Conservation (phyloP, 768 basidiomycete species). For the Rhizopogon roseolus region DNA sequence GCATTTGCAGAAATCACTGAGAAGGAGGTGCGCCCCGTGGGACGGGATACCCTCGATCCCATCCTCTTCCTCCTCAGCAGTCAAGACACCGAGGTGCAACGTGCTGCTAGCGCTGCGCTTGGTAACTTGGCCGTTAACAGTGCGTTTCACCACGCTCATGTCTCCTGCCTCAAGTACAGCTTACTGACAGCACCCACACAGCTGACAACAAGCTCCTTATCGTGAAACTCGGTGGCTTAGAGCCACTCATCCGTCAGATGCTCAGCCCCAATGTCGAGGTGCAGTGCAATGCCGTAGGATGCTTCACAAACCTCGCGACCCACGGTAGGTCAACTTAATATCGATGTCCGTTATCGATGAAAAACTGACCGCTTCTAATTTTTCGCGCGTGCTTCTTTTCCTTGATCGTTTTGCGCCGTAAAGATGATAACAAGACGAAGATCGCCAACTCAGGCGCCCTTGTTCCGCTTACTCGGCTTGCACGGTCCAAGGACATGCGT, state of each 20-base stretch:
- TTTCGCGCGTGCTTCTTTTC: constrained; percentile 10
- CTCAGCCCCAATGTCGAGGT: constrained; percentile 98
- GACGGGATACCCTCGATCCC: constrained; percentile 95
- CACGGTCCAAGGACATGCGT: constrained; percentile 98
- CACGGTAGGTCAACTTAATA: constrained; percentile 60
- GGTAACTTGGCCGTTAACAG: constrained; percentile 98
- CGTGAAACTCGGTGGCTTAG: constrained; percentile 94
- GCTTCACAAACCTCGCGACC: constrained; percentile 97
- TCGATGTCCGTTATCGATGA: constrained; percentile 2
- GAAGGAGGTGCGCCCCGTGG: constrained; percentile 97
- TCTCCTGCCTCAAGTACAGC: constrained; percentile 2
- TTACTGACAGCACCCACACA: constrained; percentile 26
- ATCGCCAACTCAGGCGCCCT: constrained; percentile 99
- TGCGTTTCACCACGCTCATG: constrained; percentile 39
- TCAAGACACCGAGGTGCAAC: constrained; percentile 98
- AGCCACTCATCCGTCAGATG: constrained; percentile 98
- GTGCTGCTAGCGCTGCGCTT: constrained; percentile 94
- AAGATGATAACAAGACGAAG: constrained; percentile 99
- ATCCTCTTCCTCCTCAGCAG: constrained; percentile 95
- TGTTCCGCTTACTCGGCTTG: constrained; percentile 91
- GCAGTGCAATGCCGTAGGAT: constrained; percentile 99
- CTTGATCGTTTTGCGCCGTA: constrained; percentile 3
- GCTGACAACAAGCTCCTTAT: constrained; percentile 99
- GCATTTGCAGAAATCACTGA: constrained; percentile 99
- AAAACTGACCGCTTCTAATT: constrained; percentile 4